phyloP scores from a whole-genome alignment of 2,329 filamentous ascomycete species.

The Phyllachora maydis region DNA sequence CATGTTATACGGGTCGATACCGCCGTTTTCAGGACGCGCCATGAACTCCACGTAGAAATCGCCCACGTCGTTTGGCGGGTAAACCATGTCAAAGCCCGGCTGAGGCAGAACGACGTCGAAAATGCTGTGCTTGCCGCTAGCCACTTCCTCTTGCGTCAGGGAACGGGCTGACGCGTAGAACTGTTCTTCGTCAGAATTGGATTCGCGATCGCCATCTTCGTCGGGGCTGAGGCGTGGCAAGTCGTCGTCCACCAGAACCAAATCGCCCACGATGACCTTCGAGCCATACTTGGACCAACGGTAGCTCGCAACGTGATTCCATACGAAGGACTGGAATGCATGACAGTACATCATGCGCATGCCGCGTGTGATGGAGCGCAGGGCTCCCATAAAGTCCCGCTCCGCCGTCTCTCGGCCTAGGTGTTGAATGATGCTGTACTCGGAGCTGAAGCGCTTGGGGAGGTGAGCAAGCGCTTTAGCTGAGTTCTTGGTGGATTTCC shows the following conservation, averaged over 20 bases:
- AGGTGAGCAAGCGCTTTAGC: slow-evolving; percentile 43
- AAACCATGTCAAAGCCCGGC: slow-evolving; percentile 80
- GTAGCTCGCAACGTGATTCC: slow-evolving; percentile 70
- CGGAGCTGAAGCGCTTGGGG: slow-evolving; percentile 65
- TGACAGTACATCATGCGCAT: slow-evolving; percentile 90
- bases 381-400: slow-evolving; percentile 61
- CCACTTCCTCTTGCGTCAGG: slow-evolving; percentile 58
- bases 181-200: slow-evolving; percentile 20
- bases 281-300: slow-evolving; percentile 60
- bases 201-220: slow-evolving; percentile 33
- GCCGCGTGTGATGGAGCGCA: slow-evolving; percentile 61
- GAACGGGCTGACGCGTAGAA: slow-evolving; percentile 38
- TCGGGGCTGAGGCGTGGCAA: too few species aligned
- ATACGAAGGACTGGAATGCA: slow-evolving; percentile 86
- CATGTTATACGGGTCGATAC: slow-evolving; percentile 72
- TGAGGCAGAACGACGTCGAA: slow-evolving; percentile 80
- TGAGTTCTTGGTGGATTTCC: slow-evolving; percentile 38
- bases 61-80: slow-evolving; percentile 69
- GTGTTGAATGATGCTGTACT: slow-evolving; percentile 59
- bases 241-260: slow-evolving; percentile 42
- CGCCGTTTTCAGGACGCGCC: slow-evolving; percentile 55
- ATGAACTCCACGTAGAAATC: slow-evolving; percentile 75
- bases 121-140: slow-evolving; percentile 56
- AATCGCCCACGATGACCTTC: slow-evolving; percentile 63
- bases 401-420: slow-evolving; percentile 30